Conservation (phyloP, 305 asterid genomes). For the Solanum aculeatissimum region DNA sequence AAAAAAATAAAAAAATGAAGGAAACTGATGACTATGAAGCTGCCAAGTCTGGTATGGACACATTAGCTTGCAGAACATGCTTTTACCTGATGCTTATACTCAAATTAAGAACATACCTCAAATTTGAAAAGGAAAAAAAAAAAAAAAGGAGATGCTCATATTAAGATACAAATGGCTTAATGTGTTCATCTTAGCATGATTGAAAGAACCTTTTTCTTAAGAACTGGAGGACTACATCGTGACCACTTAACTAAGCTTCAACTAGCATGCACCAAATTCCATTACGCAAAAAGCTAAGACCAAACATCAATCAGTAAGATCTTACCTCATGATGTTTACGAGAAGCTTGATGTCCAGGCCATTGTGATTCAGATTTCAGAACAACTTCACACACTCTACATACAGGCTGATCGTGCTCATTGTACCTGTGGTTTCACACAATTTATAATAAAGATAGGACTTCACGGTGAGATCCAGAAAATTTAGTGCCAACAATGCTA, state of each 20-base stretch:
- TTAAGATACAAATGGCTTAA: neutral
- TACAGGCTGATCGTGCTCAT: slow-evolving; percentile 67
- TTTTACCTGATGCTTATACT: neutral
- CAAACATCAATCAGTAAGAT: neutral
- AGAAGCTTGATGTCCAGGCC: slow-evolving; percentile 98
- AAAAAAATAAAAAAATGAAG: neutral
- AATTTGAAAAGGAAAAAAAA: neutral
- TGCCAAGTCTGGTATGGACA: neutral
- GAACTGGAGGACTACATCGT: neutral
- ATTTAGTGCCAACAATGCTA: neutral
- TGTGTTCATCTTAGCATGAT: neutral
- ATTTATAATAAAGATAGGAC: neutral
- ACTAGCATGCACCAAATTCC: neutral
- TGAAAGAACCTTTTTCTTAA: neutral
- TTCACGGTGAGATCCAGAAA: neutral
- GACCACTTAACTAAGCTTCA: neutral
- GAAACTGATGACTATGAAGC: neutral
- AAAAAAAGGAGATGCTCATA: neutral
- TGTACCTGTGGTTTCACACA: slow-evolving; percentile 38
- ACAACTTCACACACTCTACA: slow-evolving; percentile 76
- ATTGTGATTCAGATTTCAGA: slow-evolving; percentile 65
- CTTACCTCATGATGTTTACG: slow-evolving; percentile 81
- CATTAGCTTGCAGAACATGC: neutral
- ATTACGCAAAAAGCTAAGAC: neutral
- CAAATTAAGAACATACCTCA: neutral